phyloP scores from a whole-genome alignment of 1,284 basidiomycete genomes.

The Xanthoconium separans region DNA sequence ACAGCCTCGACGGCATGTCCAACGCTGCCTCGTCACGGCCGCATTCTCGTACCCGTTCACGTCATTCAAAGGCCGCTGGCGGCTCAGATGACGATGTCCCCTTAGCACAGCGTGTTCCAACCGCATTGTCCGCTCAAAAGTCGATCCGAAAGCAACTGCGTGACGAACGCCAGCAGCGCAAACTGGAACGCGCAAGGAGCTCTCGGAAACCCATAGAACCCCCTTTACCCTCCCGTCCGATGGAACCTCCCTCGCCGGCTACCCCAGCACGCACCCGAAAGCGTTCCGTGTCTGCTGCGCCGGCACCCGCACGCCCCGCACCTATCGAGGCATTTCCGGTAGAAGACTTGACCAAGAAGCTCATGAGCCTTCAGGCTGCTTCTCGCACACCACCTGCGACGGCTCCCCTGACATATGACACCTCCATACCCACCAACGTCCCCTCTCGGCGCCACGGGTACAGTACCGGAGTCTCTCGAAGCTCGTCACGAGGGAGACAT shows the following conservation, averaged over 20 bases:
- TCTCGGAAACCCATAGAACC: slow-evolving; percentile 14
- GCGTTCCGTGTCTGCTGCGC: slow-evolving; percentile 31
- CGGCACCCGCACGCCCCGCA: slow-evolving; percentile 13
- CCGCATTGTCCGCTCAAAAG: slow-evolving; percentile 72
- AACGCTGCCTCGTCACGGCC: slow-evolving; percentile 22
- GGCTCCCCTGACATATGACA: slow-evolving; percentile 8
- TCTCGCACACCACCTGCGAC: slow-evolving; percentile 17
- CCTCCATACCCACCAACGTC: slow-evolving; percentile 1
- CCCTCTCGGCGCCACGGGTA: slow-evolving; percentile 13
- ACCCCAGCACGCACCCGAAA: slow-evolving; percentile 22
- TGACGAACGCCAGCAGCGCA: slow-evolving; percentile 61
- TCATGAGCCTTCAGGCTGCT: slow-evolving; percentile 49
- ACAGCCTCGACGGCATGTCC: slow-evolving; percentile 36
- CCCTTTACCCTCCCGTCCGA: slow-evolving; percentile 12
- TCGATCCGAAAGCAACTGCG: slow-evolving; percentile 70
- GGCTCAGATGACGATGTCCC: slow-evolving; percentile 62
- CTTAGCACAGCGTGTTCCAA: slow-evolving; percentile 74
- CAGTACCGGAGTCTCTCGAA: slow-evolving; percentile 18
- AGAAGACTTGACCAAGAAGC: slow-evolving; percentile 58
- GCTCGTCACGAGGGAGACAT: slow-evolving; percentile 25
- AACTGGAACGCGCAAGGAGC: slow-evolving; percentile 45
- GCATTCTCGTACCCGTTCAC: slow-evolving; percentile 24
- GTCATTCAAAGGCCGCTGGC: slow-evolving; percentile 19
- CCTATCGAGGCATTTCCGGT: slow-evolving; percentile 44
- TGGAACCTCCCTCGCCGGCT: slow-evolving; percentile 2